These are phyloP conservation scores for Pseudocercospora cruenta DNA, from an alignment of 2,329 filamentous ascomycete species.

Conservation along the genomic window DNA sequence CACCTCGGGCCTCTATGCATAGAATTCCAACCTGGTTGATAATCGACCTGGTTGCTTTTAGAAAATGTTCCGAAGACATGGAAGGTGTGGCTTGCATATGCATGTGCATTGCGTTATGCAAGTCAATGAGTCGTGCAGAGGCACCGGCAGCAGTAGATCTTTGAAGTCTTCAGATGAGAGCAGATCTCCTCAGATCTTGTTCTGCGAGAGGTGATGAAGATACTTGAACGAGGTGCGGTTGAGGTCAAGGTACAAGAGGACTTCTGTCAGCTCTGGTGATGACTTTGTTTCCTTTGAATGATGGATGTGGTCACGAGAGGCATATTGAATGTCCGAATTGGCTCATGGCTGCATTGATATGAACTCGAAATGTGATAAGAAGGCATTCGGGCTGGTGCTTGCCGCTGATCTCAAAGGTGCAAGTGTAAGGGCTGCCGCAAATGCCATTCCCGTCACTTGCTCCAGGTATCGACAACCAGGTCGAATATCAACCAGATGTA, in stretches of 20 bases:
- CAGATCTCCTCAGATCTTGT: not conserved
- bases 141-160: not conserved
- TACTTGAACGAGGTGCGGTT: no score
- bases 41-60: not conserved
- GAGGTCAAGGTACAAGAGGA: no score
- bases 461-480: not conserved
- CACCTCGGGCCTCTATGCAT: not conserved
- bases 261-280: not conserved
- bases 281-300: not conserved
- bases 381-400: no score
- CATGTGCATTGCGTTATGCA: not conserved
- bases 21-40: not conserved
- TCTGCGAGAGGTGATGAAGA: no score
- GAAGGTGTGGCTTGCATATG: not conserved
- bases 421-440: no score
- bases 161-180: not conserved
- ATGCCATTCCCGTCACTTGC: no score
- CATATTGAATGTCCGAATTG: no score
- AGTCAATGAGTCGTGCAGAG: not conserved
- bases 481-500: not conserved
- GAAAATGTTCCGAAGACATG: not conserved
- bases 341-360: no score
- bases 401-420: no score
- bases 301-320: not conserved
- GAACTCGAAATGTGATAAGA: no score